Conservation (phyloP, 768 basidiomycete species). For the Vararia minispora region DNA sequence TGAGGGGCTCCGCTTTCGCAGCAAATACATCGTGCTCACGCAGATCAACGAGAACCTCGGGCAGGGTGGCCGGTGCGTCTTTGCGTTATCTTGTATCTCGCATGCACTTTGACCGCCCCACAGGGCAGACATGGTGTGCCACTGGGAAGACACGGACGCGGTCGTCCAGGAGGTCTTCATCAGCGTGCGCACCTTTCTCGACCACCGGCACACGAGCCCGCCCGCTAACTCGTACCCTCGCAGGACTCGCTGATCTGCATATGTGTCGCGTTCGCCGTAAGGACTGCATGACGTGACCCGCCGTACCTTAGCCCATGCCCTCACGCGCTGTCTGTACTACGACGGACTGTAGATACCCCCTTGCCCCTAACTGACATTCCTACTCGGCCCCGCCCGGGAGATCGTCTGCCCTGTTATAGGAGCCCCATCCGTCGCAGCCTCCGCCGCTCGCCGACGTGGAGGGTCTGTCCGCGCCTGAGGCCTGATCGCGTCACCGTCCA, state of each 20-base stretch:
- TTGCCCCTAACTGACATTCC: no score
- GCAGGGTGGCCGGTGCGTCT: conserved; percentile 70
- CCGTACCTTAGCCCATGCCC: not conserved
- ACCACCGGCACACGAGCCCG: no score
- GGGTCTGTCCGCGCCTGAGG: no score
- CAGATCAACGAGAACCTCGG: conserved; percentile 79
- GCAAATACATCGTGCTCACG: conserved; percentile 81
- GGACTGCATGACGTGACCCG: conserved; percentile 26
- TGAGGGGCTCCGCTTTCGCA: conserved; percentile 24
- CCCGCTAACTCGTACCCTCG: conserved; percentile 5
- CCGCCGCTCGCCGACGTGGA: no score
- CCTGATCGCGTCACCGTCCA: no score
- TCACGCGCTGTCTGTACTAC: no score
- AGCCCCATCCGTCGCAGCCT: no score
- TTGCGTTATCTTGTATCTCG: conserved; percentile 1
- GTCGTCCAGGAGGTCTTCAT: conserved; percentile 70
- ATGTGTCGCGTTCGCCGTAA: conserved; percentile 51
- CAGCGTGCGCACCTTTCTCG: conserved; percentile 46
- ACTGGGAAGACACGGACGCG: conserved; percentile 81
- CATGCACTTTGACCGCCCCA: conserved; percentile 2
- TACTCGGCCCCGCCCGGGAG: no score
- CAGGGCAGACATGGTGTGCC: conserved; percentile 74
- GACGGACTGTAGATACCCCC: no score
- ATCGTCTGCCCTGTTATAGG: no score
- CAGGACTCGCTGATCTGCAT: conserved; percentile 67